A percentile compares a stretch with the other conserved stretches of the same genome.
Conservation (phyloP, 2,329 filamentous ascomycete genomes). For the Delphinella strobiligena region DNA sequence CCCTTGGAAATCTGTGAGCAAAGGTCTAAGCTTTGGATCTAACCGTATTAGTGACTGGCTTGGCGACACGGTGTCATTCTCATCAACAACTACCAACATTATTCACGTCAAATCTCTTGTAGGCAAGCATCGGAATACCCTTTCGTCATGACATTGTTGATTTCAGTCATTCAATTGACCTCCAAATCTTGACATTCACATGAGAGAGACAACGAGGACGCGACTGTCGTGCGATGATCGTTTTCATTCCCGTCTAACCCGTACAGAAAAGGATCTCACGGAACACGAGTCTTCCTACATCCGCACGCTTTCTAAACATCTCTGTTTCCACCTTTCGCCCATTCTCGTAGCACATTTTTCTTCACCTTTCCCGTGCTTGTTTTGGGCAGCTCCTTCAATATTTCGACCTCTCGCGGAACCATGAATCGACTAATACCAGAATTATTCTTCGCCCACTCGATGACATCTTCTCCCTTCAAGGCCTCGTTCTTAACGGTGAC, state of each 20-base stretch:
- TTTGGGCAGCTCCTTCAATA: constrained; percentile 84
- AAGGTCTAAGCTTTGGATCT: background rate
- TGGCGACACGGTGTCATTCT: no score
- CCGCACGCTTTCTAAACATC: background rate
- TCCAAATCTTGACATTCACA: no score
- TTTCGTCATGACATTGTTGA: no score
- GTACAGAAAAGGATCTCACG: background rate
- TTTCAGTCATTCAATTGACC: no score
- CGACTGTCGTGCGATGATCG: background rate
- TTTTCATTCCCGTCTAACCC: no score
- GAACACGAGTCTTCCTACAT: background rate
- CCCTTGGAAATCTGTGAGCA: background rate
- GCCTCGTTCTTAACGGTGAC: constrained; percentile 55
- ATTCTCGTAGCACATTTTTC: constrained; percentile 85
- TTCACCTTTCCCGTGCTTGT: constrained; percentile 93
- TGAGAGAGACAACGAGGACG: background rate
- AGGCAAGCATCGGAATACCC: no score
- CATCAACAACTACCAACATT: no score
- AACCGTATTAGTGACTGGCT: background rate
- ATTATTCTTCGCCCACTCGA: constrained; percentile 73
- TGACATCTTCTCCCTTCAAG: constrained; percentile 55
- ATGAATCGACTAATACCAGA: constrained; percentile 83
- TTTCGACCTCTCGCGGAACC: constrained; percentile 58
- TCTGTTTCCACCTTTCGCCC: constrained; percentile 52
- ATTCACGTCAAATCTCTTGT: no score